Evolutionary conservation across 1,284 basidiomycete genomes (phyloP).

Genomic region (Filobasidium uniguttulatum): DNA sequence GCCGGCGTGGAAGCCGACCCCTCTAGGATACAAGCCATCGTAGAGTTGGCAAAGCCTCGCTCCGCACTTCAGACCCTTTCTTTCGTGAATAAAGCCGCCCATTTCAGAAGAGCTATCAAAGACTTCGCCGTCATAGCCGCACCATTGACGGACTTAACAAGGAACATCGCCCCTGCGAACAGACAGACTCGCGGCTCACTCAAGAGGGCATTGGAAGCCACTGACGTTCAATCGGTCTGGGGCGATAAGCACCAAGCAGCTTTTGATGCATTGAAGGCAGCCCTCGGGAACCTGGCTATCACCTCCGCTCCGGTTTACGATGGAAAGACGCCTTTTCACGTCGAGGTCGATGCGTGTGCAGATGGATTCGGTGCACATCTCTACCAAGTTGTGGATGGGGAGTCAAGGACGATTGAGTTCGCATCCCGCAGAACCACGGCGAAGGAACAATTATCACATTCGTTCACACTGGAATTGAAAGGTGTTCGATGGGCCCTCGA

Average conservation of each 20-base stretch:
- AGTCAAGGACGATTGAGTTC: not conserved
- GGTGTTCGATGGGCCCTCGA: not conserved
- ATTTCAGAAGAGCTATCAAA: not conserved
- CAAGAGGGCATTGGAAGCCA: not conserved
- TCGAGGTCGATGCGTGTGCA: not conserved
- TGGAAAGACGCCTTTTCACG: not conserved
- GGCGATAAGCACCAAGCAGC: not conserved
- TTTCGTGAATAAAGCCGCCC: not conserved
- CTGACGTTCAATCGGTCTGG: not conserved
- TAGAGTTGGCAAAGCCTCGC: not conserved
- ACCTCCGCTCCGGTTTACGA: not conserved
- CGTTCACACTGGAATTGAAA: not conserved
- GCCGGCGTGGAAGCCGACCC: not conserved
- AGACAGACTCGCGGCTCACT: not conserved
- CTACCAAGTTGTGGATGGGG: not conserved
- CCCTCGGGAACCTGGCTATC: not conserved
- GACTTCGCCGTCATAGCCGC: not conserved
- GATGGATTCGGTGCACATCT: constrained; percentile 4
- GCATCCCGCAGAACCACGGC: not conserved
- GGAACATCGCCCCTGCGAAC: not conserved
- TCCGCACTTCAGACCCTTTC: not conserved
- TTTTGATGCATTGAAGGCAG: not conserved
- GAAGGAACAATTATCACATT: not conserved
- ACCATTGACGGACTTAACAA: constrained; percentile 1
- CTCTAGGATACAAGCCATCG: not conserved